Base-by-base conservation (phyloP, 768 basidiomycete species). In the Suillus ampliporus region DNA sequence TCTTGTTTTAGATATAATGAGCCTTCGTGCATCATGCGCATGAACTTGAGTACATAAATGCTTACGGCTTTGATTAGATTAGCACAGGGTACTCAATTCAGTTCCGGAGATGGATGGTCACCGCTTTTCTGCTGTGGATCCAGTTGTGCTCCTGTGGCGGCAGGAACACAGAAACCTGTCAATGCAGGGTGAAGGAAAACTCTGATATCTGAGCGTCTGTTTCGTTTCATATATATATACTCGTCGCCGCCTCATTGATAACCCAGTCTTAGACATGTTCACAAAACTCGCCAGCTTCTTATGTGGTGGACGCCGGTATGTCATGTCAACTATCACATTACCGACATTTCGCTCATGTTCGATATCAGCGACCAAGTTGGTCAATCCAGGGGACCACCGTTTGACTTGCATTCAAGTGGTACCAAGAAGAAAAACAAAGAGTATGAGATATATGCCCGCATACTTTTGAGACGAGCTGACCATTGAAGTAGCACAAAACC, bases 221-320 rank as follows among this genome's bases (percentile, higher is more conserved):
- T 34, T 13, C 19, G 19, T 3, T 31, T 31, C 31, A 31, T 4
- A 6, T 13, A 52, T 52, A 52, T 52, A 52, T 52, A n/a, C 2
- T 19, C 28, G 8, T 28, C 28, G 17, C 17, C 50, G 31, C 50
- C 9, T 34, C 5, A 31, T 9, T 51, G 28, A 31, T 2, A 10
- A 51, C 7, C 17, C 19, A 50, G 26, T 41, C 50, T 31, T 6
- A 23, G 10, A 34, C 9, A 51, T 51, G 50, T n/a, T 51, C 10
- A 19, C 9, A 34, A 51, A 2, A 34, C 50, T 51, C n/a, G 28
- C 28, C 19, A 31, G 5, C 17, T 11, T n/a, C 19, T 34, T 51
- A n/a, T 51, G 28, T 15, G 48, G 48, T 11, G 50, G 19, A 34
- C 28, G n/a, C n/a, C n/a, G 50, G 50, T 51, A 51, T 51, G 50